Evolutionary conservation across 2,329 filamentous ascomycete genomes (phyloP).

Genomic region (Phyllosticta citriasiana): DNA sequence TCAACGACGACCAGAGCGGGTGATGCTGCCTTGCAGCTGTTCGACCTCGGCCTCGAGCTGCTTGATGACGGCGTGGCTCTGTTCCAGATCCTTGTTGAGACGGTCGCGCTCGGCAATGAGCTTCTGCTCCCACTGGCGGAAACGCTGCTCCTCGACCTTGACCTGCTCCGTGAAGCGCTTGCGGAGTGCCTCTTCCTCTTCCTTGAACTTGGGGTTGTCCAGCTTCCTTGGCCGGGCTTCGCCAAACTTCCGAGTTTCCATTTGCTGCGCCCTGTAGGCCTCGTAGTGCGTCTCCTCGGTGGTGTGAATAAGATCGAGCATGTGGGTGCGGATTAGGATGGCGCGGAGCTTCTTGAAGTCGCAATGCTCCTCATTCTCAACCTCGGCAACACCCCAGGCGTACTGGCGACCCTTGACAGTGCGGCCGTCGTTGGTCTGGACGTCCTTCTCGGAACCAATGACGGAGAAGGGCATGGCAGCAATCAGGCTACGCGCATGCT

Average conservation of each 20-base stretch:
- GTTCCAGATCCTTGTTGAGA: slow-evolving; percentile 98
- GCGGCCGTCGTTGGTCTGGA: slow-evolving; percentile 89
- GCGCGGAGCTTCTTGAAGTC: slow-evolving; percentile 99
- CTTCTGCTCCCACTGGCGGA: slow-evolving; percentile 99
- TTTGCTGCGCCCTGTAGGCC: slow-evolving; percentile 96
- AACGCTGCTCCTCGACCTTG: slow-evolving; percentile 99
- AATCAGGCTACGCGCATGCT: slow-evolving; percentile 90
- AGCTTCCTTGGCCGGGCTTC: slow-evolving; percentile 95
- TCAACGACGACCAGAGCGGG: slow-evolving; percentile 87
- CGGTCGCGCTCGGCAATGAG: slow-evolving; percentile 97
- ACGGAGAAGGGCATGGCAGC: slow-evolving; percentile 97
- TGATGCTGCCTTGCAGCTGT: slow-evolving; percentile 52
- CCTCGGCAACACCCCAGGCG: slow-evolving; percentile 97
- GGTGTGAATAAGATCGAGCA: slow-evolving; percentile 99
- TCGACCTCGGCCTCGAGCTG: slow-evolving; percentile 80
- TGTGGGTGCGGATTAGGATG: slow-evolving; percentile 97
- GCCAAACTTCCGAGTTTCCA: slow-evolving; percentile 99
- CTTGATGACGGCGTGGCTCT: slow-evolving; percentile 87
- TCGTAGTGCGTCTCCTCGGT: slow-evolving; percentile 99
- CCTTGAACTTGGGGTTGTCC: slow-evolving; percentile 99
- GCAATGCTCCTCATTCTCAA: slow-evolving; percentile 99
- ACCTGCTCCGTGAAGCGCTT: slow-evolving; percentile 99
- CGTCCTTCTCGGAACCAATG: slow-evolving; percentile 98
- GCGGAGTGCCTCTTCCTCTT: slow-evolving; percentile 94
- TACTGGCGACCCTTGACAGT: slow-evolving; percentile 99